phyloP scores from a whole-genome alignment of 495 filamentous ascomycete genomes.

The Niebla homalea region DNA sequence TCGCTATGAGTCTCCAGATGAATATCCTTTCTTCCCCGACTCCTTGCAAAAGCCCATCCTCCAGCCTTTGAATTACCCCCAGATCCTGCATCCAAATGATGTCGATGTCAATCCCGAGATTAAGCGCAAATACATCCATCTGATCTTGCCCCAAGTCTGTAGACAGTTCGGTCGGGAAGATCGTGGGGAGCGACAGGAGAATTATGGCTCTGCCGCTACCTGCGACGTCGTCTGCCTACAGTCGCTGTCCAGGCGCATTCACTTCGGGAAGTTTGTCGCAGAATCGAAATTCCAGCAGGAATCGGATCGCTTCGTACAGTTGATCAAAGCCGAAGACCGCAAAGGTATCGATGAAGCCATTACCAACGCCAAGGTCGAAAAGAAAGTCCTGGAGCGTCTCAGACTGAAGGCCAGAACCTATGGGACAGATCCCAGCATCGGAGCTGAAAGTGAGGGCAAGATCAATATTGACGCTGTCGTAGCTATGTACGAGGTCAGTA shows the following conservation, averaged over 20 bases:
- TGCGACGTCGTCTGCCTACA: slow-evolving; percentile 86
- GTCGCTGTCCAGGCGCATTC: slow-evolving; percentile 79
- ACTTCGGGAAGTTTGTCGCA: slow-evolving; percentile 98
- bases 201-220: slow-evolving; percentile 87
- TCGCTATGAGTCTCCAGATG: slow-evolving; percentile 90
- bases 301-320: slow-evolving; percentile 57
- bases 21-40: slow-evolving; percentile 93
- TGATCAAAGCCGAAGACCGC: slow-evolving; percentile 71
- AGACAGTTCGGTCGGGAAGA: slow-evolving; percentile 57
- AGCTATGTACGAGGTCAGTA: slow-evolving; percentile 69
- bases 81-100: slow-evolving; percentile 80
- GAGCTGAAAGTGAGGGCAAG: slow-evolving; percentile 46
- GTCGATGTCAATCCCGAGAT: slow-evolving; percentile 86
- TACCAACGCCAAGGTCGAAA: slow-evolving; percentile 78
- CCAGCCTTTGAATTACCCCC: slow-evolving; percentile 76
- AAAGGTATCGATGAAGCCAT: slow-evolving; percentile 77
- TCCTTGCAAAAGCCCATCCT: slow-evolving; percentile 70
- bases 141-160: slow-evolving; percentile 74
- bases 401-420: slow-evolving; percentile 89
- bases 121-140: slow-evolving; percentile 68
- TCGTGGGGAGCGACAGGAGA: slow-evolving; percentile 76
- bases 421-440: slow-evolving; percentile 72
- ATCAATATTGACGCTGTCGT: slow-evolving; percentile 90
- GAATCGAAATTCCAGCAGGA: slow-evolving; percentile 94
- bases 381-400: slow-evolving; percentile 78